Evolutionary conservation across 192 early-diverging fungal species (phyloP).

Genomic region (Gonapodya sp.): DNA sequence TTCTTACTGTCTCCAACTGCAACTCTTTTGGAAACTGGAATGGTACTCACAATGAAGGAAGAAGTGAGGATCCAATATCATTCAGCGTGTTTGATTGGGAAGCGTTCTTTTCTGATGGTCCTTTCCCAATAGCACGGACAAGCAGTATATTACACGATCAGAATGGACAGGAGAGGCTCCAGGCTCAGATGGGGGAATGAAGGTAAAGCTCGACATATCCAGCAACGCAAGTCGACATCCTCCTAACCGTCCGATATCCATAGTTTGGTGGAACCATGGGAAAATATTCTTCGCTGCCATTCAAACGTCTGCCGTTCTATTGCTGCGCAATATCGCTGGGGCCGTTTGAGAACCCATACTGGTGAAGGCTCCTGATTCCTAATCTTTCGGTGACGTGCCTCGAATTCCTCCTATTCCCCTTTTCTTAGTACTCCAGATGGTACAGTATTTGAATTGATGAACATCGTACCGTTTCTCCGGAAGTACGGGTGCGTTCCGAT

Average conservation of each 20-base stretch:
- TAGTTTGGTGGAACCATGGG: conserved; percentile 36
- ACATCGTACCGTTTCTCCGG: conserved; percentile 66
- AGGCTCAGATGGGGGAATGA: conserved; percentile 16
- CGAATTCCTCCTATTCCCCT: neutral
- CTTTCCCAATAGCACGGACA: conserved; percentile 52
- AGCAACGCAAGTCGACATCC: too few relatives aligned
- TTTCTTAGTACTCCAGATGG: conserved; percentile 73
- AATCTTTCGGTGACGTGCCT: neutral
- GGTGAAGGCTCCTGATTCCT: neutral
- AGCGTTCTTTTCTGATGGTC: neutral
- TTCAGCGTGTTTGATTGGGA: neutral
- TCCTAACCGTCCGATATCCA: too few relatives aligned
- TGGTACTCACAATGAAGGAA: too few relatives aligned
- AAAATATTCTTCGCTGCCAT: conserved; percentile 35
- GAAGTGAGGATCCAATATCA: neutral
- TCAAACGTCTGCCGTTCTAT: conserved; percentile 68
- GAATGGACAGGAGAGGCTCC: conserved; percentile 54
- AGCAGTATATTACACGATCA: conserved; percentile 79
- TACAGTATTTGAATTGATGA: conserved; percentile 76
- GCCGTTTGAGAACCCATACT: conserved; percentile 66
- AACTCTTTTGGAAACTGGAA: too few relatives aligned
- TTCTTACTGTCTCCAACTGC: too few relatives aligned
- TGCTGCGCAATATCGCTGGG: conserved; percentile 86
- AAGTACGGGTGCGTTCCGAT: conserved; percentile 40
- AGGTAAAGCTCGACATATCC: conserved; percentile 9